phyloP scores from a whole-genome alignment of 495 filamentous ascomycete genomes.

The Penicillium waksmanii region DNA sequence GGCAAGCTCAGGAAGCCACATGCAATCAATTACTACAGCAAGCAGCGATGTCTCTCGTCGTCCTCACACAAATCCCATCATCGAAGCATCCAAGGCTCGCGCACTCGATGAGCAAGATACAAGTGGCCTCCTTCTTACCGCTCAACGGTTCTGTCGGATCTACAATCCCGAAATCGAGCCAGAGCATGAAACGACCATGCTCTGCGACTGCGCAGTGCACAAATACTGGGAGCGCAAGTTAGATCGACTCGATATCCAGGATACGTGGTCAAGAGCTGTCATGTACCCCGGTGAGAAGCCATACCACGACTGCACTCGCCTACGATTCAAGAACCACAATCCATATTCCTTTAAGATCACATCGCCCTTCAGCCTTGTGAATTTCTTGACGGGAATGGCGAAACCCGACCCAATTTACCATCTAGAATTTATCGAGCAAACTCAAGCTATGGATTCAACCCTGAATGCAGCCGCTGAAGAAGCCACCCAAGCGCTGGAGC shows the following conservation, averaged over 20 bases:
- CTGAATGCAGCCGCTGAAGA: conserved; percentile 44
- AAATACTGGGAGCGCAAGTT: conserved; percentile 36
- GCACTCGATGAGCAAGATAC: conserved; percentile 50
- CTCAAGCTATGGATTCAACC: conserved; percentile 29
- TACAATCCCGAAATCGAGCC: conserved; percentile 54
- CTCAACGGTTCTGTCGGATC: conserved; percentile 39
- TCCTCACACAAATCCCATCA: conserved; percentile 37
- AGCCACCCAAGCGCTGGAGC: conserved; percentile 41
- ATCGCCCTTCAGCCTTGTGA: conserved; percentile 27
- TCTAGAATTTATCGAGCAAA: conserved; percentile 33
- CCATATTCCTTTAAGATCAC: conserved; percentile 36
- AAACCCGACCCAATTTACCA: conserved; percentile 30
- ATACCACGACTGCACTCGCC: conserved; percentile 40
- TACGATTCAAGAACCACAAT: conserved; percentile 30
- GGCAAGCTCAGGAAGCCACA: conserved; percentile 5
- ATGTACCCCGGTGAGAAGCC: conserved; percentile 53
- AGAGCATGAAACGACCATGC: conserved; percentile 42
- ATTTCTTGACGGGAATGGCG: conserved; percentile 17
- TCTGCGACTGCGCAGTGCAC: conserved; percentile 39
- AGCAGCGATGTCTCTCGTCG: neutral
- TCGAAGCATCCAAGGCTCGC: conserved; percentile 39
- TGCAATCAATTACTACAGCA: neutral
- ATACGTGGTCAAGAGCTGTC: conserved; percentile 50
- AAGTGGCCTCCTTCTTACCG: conserved; percentile 40
- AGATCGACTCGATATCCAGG: conserved; percentile 38